Evolutionary conservation across 192 early-diverging fungal genomes (phyloP), one percentile per base, ranked within the genome.

Genomic region (Allomyces macrogynus): DNA sequence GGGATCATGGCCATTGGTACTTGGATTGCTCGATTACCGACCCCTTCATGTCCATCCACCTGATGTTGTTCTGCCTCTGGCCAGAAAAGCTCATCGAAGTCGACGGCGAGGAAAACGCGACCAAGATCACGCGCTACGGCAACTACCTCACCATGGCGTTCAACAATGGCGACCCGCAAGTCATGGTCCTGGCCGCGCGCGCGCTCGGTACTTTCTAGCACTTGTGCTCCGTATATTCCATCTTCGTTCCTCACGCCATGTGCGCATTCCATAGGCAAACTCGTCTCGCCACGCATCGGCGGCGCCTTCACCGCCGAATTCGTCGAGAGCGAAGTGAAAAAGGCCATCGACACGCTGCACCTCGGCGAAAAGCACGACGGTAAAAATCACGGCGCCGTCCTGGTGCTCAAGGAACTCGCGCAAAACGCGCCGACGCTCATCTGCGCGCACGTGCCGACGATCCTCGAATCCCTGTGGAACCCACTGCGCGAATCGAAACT

Each of bases 281-380:
- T 57, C 49, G 49, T 57, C 49, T 57, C 49, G 49, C 49, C 49
- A 16, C 49, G 49, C 49, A 72, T 75, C 62, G 81, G 81, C 24
- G 78, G 79, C 22, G 88, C 87, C 1, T 74, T 87, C 61, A 87
- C 86, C 0, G 81, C 88, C 8, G 88, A 90, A 67, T 83, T 89
- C 63, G 89, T 90, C 10, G 89, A 90, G 64, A 84, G 86, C 66
- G 86, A 91, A 70, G 84, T 90, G 14, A 86, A 89, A 68, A 74
- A 87, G 62, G 88, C 88, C 5, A 66, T 91, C 64, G 89, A 91
- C 71, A 90, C 86, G 86, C 73, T 91, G 60, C 87, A 89, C 74
- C 62, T 40, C 85, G 86, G 86, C 43, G 88, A 90, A 62, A 75
- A 87, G n/a, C 77, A 87, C 43, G 91, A 93, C 67, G 75, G 78